These are phyloP conservation scores for Lepidium aucheri DNA, from an alignment of 345 rosid genomes.

Conservation along the genomic window DNA sequence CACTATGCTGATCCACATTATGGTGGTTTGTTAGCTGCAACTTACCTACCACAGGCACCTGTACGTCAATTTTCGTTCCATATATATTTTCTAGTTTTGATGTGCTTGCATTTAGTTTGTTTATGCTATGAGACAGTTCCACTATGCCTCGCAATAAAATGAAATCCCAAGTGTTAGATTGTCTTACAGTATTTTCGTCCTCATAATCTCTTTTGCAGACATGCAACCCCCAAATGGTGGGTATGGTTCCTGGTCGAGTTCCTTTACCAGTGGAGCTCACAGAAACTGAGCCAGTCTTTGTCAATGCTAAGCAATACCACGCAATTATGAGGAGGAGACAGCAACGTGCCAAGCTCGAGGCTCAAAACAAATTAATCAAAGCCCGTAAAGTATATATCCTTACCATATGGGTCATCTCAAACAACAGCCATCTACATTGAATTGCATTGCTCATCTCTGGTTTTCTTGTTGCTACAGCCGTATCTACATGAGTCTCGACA, in stretches of 20 bases:
- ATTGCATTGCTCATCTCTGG: constrained; percentile 8
- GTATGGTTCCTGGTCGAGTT: constrained; percentile 47
- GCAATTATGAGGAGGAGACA: constrained; percentile 80
- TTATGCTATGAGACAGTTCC: neutral
- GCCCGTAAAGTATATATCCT: constrained; percentile 43
- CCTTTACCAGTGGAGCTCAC: constrained; percentile 51
- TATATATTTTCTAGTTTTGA: neutral
- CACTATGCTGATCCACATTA: constrained; percentile 51
- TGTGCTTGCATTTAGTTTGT: constrained; percentile 1
- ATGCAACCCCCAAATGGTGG: constrained; percentile 47
- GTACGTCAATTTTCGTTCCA: constrained; percentile 26
- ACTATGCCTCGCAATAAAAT: neutral
- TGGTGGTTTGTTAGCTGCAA: constrained; percentile 37
- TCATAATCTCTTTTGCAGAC: constrained; percentile 30
- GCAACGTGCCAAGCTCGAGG: constrained; percentile 79
- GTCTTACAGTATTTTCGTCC: neutral
- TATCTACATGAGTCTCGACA: constrained; percentile 93
- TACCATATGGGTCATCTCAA: neutral
- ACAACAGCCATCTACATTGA: neutral
- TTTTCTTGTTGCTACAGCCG: constrained; percentile 36
- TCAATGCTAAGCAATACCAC: constrained; percentile 75
- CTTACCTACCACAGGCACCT: constrained; percentile 39
- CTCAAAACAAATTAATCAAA: constrained; percentile 60
- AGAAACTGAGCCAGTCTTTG: constrained; percentile 56
- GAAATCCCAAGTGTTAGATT: neutral